Conservation (phyloP, 768 basidiomycete genomes). For the Amylocystis lapponica region DNA sequence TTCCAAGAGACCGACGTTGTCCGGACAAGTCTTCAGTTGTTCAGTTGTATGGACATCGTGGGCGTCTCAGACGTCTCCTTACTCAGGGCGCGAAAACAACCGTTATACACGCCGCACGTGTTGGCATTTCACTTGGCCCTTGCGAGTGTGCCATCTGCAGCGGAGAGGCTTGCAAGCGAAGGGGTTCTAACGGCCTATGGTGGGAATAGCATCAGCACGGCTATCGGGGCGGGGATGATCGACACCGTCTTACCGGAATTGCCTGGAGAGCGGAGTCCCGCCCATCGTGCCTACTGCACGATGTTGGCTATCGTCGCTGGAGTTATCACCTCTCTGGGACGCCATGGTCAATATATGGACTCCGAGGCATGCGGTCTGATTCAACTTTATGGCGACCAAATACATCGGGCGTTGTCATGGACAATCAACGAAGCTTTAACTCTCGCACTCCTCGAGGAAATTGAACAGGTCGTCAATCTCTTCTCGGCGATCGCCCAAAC, state of each 20-base stretch:
- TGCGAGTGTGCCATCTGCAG: slow-evolving; percentile 67
- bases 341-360: slow-evolving; percentile 73
- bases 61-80: slow-evolving; percentile 64
- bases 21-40: slow-evolving; percentile 66
- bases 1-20: slow-evolving; percentile 82
- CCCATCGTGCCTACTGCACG: slow-evolving; percentile 75
- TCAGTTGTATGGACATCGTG: slow-evolving; percentile 60
- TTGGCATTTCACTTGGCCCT: slow-evolving; percentile 85
- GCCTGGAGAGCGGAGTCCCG: slow-evolving; percentile 71
- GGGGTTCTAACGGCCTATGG: slow-evolving; percentile 79
- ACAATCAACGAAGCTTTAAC: slow-evolving; percentile 75
- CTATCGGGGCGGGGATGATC: slow-evolving; percentile 72
- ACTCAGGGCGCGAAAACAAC: slow-evolving; percentile 55
- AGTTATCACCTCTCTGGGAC: slow-evolving; percentile 56
- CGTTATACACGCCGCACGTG: slow-evolving; percentile 72
- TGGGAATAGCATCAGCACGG: slow-evolving; percentile 70
- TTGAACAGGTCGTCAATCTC: slow-evolving; percentile 72
- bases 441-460: slow-evolving; percentile 71
- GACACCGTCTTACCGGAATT: slow-evolving; percentile 62
- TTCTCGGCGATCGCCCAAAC: slow-evolving; percentile 71
- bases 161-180: slow-evolving; percentile 81
- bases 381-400: slow-evolving; percentile 79
- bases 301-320: slow-evolving; percentile 79
- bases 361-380: slow-evolving; percentile 83
- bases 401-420: slow-evolving; percentile 75